A percentile compares a stretch with the other conserved stretches of the same genome.
These are phyloP conservation scores for Pseudoturritis turrita DNA, from an alignment of 345 rosid species.

Conservation along the genomic window DNA sequence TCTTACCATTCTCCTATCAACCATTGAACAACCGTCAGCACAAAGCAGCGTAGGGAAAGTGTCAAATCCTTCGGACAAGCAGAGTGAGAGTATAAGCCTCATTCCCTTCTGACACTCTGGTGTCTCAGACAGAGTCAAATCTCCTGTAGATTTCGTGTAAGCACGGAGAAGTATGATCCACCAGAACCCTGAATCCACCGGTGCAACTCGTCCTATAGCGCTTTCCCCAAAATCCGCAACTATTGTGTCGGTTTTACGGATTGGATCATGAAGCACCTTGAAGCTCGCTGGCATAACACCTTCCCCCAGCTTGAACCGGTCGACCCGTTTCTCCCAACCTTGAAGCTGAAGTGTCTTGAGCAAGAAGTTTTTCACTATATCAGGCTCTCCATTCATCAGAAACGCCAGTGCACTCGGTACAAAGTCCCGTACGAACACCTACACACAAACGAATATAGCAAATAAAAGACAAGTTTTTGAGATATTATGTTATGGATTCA, in stretches of 20 bases:
- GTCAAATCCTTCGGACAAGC: constrained; percentile 75
- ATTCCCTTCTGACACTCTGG: constrained; percentile 76
- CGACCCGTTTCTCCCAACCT: constrained; percentile 71
- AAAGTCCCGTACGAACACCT: constrained; percentile 80
- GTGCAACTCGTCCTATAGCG: constrained; percentile 81
- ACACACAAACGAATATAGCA: background rate
- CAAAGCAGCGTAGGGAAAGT: constrained; percentile 76
- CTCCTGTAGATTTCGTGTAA: constrained; percentile 74
- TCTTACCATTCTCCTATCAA: constrained; percentile 83
- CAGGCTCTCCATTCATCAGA: constrained; percentile 74
- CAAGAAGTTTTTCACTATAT: constrained; percentile 68
- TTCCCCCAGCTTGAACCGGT: constrained; percentile 74
- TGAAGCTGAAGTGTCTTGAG: constrained; percentile 70
- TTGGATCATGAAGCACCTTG: constrained; percentile 74
- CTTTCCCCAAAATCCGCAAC: constrained; percentile 75
- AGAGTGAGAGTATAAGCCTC: constrained; percentile 56
- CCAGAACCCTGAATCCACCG: constrained; percentile 86
- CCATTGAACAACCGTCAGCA: constrained; percentile 75
- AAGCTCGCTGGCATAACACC: constrained; percentile 86
- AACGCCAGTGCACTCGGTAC: constrained; percentile 80
- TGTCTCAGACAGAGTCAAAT: constrained; percentile 51
- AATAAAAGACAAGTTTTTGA: background rate
- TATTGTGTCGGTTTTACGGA: constrained; percentile 52
- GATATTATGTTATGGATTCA: background rate
- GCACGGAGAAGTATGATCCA: constrained; percentile 86